These are phyloP conservation scores for Durio zibethinus DNA, from an alignment of 345 rosid genomes.

Conservation along the genomic window DNA sequence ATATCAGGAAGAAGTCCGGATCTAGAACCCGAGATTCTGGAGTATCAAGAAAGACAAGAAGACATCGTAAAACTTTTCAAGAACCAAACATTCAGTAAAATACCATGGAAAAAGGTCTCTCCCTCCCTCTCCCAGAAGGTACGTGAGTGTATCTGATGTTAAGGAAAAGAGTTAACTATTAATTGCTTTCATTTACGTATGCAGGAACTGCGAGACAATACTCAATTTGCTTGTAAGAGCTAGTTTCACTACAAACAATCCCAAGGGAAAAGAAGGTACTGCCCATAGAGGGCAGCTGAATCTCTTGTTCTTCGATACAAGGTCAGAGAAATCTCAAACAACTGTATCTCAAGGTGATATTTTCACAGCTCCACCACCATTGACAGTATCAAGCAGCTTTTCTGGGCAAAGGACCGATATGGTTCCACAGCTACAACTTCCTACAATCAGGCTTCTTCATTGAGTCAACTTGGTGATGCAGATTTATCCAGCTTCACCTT, in stretches of 20 bases:
- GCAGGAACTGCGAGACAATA: slow-evolving; percentile 41
- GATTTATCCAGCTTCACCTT: slow-evolving; percentile 42
- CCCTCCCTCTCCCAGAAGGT: too few relatives aligned
- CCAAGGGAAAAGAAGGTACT: slow-evolving; percentile 16
- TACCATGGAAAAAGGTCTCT: slow-evolving; percentile 31
- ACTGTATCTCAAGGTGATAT: slow-evolving; percentile 34
- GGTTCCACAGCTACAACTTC: slow-evolving; percentile 49
- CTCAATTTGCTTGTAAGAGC: slow-evolving; percentile 13
- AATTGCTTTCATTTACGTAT: background rate
- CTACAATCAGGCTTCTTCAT: slow-evolving; percentile 35
- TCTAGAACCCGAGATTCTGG: slow-evolving; percentile 39
- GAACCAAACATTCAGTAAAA: slow-evolving; percentile 30
- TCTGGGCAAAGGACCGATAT: slow-evolving; percentile 48
- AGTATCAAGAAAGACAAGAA: slow-evolving; percentile 41
- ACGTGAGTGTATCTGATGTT: background rate
- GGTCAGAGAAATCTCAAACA: slow-evolving; percentile 32
- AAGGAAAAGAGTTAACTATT: background rate
- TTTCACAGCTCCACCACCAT: slow-evolving; percentile 37
- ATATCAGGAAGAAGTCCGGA: slow-evolving; percentile 51
- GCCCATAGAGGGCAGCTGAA: slow-evolving; percentile 18
- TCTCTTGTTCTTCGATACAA: slow-evolving; percentile 26
- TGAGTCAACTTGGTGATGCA: slow-evolving; percentile 40
- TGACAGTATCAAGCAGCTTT: slow-evolving; percentile 47
- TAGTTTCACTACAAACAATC: slow-evolving; percentile 3
- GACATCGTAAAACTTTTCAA: slow-evolving; percentile 33